These are phyloP conservation scores for Lepiota venenata DNA, from an alignment of 768 basidiomycete genomes.

Conservation along the genomic window DNA sequence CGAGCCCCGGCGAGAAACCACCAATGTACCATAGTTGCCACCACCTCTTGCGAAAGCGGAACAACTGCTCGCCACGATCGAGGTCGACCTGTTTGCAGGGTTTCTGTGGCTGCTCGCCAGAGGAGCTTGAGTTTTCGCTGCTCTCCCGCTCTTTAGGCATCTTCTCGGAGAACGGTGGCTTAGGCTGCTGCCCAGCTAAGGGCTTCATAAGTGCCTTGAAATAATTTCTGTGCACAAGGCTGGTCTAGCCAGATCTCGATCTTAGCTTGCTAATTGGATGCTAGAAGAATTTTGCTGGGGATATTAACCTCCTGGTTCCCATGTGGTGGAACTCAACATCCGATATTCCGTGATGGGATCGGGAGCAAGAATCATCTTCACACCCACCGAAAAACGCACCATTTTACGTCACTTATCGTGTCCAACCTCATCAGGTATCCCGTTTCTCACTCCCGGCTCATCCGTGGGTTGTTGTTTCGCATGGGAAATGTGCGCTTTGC, in stretches of 20 bases:
- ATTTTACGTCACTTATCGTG: too few species aligned
- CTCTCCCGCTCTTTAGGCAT: slow-evolving; percentile 5
- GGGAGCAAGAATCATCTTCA: too few species aligned
- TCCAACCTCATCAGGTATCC: neutral
- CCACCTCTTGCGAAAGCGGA: slow-evolving; percentile 43
- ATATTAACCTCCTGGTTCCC: neutral
- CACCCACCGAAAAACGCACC: too few species aligned
- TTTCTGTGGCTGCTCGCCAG: neutral
- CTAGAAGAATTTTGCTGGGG: neutral
- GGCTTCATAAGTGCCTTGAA: neutral
- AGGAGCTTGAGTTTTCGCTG: neutral
- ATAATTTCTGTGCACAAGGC: neutral
- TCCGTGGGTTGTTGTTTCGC: slow-evolving; percentile 4
- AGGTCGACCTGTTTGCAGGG: slow-evolving; percentile 24
- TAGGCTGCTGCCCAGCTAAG: neutral
- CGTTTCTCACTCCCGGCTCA: slow-evolving; percentile 1
- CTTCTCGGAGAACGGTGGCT: neutral
- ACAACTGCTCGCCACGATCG: slow-evolving; percentile 35
- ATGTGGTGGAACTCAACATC: slow-evolving; percentile 1
- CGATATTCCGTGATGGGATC: neutral
- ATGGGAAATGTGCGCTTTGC: neutral
- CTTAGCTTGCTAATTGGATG: neutral
- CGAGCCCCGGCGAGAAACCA: neutral
- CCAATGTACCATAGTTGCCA: slow-evolving; percentile 51
- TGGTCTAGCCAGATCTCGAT: slow-evolving; percentile 6